A percentile compares a stretch with the other conserved stretches of the same genome.
Evolutionary conservation across 2,329 filamentous ascomycete species (phyloP).

Genomic region (Colletotrichum magnum): DNA sequence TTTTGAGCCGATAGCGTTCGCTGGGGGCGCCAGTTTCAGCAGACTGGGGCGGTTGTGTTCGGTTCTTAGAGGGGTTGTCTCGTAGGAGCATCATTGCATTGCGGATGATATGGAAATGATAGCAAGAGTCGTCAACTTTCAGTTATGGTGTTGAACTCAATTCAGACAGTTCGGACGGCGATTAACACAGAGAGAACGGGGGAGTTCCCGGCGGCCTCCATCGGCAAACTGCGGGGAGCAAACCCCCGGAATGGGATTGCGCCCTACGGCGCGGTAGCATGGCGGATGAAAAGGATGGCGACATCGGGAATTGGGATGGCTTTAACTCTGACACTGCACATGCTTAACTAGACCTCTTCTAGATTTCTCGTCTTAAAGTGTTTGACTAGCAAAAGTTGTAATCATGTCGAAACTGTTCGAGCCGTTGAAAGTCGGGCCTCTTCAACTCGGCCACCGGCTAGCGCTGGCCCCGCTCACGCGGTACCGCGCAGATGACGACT

Average conservation of each 20-base stretch:
- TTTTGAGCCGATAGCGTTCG: slow-evolving; percentile 38
- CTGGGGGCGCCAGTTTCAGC: not conserved
- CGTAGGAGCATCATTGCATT: not conserved
- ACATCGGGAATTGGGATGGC: not conserved
- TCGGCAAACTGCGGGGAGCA: slow-evolving; percentile 1
- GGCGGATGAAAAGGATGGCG: not conserved
- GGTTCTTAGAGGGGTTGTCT: not conserved
- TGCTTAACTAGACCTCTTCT: not conserved
- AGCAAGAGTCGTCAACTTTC: not conserved
- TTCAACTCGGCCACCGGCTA: slow-evolving; percentile 42
- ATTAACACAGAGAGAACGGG: not conserved
- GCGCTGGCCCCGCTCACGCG: slow-evolving; percentile 44
- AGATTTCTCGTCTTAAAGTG: not conserved
- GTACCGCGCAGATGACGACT: slow-evolving; percentile 44
- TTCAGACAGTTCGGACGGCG: not conserved
- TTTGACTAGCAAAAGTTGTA: not conserved
- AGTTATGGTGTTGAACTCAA: not conserved
- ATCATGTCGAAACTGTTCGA: slow-evolving; percentile 41
- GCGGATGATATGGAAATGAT: not conserved
- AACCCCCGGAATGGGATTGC: not conserved
- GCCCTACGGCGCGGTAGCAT: slow-evolving; percentile 6
- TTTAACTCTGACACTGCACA: not conserved
- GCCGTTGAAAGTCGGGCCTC: slow-evolving; percentile 40
- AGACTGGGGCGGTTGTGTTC: not conserved
- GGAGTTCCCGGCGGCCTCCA: slow-evolving; percentile 3